phyloP scores from a whole-genome alignment of 2,329 filamentous ascomycete genomes.

The Lasiodiplodia sp. region DNA sequence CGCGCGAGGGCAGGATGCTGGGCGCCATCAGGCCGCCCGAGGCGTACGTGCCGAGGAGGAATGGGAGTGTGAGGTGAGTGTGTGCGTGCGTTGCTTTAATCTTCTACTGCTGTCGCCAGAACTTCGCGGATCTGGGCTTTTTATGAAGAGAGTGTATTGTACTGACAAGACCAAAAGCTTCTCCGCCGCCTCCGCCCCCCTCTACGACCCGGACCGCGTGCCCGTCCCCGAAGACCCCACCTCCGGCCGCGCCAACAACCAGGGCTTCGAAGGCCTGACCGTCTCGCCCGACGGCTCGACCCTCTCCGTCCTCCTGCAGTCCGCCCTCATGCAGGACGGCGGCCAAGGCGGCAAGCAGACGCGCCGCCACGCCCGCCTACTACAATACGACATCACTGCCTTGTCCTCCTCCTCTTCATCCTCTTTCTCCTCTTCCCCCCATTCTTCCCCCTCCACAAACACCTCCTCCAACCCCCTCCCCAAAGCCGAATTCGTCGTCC shows the following conservation, averaged over 20 bases:
- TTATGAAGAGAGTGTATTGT: not conserved
- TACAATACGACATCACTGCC: slow-evolving; percentile 67
- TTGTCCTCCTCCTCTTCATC: too few relatives aligned
- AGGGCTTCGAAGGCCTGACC: slow-evolving; percentile 76
- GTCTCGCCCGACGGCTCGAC: slow-evolving; percentile 68
- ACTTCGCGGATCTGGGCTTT: not conserved
- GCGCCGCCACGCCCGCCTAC: slow-evolving; percentile 65
- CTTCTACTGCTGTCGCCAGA: too few relatives aligned
- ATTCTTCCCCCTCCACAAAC: too few relatives aligned
- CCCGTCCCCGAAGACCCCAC: slow-evolving; percentile 64
- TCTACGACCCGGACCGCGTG: slow-evolving; percentile 60
- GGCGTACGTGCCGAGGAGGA: slow-evolving; percentile 70
- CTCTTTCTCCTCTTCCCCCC: too few relatives aligned
- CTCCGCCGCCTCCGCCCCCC: slow-evolving; percentile 68
- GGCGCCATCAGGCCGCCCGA: slow-evolving; percentile 69
- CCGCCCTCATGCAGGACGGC: slow-evolving; percentile 62
- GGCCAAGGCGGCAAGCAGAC: slow-evolving; percentile 57
- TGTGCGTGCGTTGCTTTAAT: too few relatives aligned
- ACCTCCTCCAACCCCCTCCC: slow-evolving; percentile 51
- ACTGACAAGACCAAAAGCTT: slow-evolving; percentile 56
- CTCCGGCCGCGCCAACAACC: slow-evolving; percentile 73
- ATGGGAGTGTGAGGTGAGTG: slow-evolving; percentile 56
- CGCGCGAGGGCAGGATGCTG: slow-evolving; percentile 64
- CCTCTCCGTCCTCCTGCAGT: slow-evolving; percentile 72
- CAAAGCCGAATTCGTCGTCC: slow-evolving; percentile 70